phyloP scores from a whole-genome alignment of 306 rosid genomes.

The Mucuna pruriens region DNA sequence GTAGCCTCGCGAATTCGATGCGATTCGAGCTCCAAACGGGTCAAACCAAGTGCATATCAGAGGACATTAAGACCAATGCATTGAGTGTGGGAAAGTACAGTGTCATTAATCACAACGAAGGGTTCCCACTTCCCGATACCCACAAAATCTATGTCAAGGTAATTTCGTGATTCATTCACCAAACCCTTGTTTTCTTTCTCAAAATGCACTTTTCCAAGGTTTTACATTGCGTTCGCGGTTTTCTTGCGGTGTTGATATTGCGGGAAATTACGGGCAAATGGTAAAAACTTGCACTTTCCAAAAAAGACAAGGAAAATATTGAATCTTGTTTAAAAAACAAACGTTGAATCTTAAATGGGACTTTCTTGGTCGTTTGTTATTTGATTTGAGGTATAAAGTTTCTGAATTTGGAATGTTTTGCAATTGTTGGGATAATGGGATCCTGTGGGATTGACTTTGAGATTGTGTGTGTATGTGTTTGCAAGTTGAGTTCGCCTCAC shows the following conservation, averaged over 20 bases:
- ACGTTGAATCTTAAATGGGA: slow-evolving; percentile 32
- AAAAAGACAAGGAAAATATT: too few species aligned
- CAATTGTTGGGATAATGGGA: slow-evolving; percentile 5
- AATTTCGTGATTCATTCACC: slow-evolving; percentile 20
- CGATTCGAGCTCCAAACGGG: slow-evolving; percentile 74
- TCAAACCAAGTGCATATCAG: slow-evolving; percentile 76
- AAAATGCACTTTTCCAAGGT: neutral
- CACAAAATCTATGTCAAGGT: slow-evolving; percentile 76
- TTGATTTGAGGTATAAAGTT: slow-evolving; percentile 2
- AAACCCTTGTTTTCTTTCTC: neutral
- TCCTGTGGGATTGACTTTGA: slow-evolving; percentile 41
- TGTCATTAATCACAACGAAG: slow-evolving; percentile 60
- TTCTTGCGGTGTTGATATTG: neutral
- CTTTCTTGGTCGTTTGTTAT: neutral
- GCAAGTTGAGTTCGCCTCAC: slow-evolving; percentile 75
- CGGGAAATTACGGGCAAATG: neutral
- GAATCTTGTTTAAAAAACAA: too few species aligned
- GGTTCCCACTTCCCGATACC: slow-evolving; percentile 60
- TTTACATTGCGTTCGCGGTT: neutral
- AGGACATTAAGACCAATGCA: slow-evolving; percentile 67
- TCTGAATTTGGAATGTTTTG: slow-evolving; percentile 18
- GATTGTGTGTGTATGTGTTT: slow-evolving; percentile 41
- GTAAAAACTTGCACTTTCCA: neutral
- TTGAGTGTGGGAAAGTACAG: slow-evolving; percentile 81
- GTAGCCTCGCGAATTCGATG: slow-evolving; percentile 49